A percentile compares a stretch with the other conserved stretches of the same genome.
Evolutionary conservation across 371 early-diverging fungal species (phyloP).

Genomic region (Mucor ambiguus): DNA sequence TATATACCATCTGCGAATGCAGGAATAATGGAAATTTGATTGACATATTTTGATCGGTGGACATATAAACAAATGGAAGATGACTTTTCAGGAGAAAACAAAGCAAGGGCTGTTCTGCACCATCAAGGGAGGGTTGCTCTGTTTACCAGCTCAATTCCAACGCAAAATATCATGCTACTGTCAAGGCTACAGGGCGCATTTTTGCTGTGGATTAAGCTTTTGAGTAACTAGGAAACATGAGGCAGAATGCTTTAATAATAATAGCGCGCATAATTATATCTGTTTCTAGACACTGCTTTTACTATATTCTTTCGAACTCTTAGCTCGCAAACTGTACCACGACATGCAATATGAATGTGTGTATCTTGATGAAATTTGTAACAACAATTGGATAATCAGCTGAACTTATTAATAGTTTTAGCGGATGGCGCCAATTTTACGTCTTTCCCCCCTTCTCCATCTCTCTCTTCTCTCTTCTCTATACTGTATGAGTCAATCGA

Average conservation of each 20-base stretch:
- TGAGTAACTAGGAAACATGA: not conserved
- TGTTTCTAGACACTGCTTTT: not conserved
- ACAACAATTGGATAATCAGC: not conserved
- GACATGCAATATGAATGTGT: not conserved
- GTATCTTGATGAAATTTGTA: not conserved
- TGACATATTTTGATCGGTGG: not conserved
- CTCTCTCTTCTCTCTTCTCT: not conserved
- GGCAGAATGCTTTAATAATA: not conserved
- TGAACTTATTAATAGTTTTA: not conserved
- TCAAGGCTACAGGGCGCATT: no score
- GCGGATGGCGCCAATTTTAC: not conserved
- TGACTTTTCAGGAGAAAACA: not conserved
- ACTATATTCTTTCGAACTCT: not conserved
- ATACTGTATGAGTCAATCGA: not conserved
- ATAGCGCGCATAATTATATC: not conserved
- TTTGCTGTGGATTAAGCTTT: not conserved
- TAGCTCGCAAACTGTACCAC: not conserved
- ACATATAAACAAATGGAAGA: not conserved
- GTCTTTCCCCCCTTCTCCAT: not conserved
- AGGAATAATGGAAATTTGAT: not conserved
- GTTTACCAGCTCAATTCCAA: not conserved
- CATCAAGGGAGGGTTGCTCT: not conserved
- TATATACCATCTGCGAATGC: not conserved
- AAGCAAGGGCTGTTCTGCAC: not conserved
- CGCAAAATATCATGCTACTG: not conserved